Evolutionary conservation across 441 rosid species (phyloP).

Genomic region (Populus tomentosa): DNA sequence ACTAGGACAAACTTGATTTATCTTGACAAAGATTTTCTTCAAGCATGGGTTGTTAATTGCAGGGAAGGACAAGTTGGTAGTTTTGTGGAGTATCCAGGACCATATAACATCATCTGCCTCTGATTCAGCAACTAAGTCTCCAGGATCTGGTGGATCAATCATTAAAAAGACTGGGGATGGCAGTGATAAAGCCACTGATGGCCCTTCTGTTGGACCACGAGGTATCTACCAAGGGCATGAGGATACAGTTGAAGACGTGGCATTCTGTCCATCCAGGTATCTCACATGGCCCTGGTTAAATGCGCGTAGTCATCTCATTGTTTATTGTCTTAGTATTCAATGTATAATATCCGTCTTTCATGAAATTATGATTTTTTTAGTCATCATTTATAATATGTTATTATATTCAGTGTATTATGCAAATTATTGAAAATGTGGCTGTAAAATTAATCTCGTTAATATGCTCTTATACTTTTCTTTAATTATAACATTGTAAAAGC

Average conservation of each 20-base stretch:
- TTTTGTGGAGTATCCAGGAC: slow-evolving; percentile 98
- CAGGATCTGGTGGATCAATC: slow-evolving; percentile 67
- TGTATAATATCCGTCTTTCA: neutral
- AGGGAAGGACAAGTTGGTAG: slow-evolving; percentile 97
- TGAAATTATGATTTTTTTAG: neutral
- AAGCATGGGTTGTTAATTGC: slow-evolving; percentile 19
- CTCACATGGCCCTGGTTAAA: slow-evolving; percentile 14
- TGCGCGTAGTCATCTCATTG: neutral
- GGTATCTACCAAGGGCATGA: slow-evolving; percentile 87
- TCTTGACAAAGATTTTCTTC: slow-evolving; percentile 20
- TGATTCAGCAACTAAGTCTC: slow-evolving; percentile 56
- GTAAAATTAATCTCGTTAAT: neutral
- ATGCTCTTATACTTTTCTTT: neutral
- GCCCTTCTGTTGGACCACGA: slow-evolving; percentile 88
- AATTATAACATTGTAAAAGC: neutral
- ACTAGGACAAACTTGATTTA: neutral
- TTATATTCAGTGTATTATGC: neutral
- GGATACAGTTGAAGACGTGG: slow-evolving; percentile 96
- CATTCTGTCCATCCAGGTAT: slow-evolving; percentile 95
- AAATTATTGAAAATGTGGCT: neutral
- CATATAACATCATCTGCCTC: slow-evolving; percentile 66
- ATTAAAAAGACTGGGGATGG: slow-evolving; percentile 59
- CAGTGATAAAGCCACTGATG: slow-evolving; percentile 51
- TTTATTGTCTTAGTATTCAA: neutral
- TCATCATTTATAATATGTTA: neutral